Evolutionary conservation across 2,329 filamentous ascomycete species (phyloP), one percentile per base, ranked within the genome.

Genomic region (Chaetomiaceae sp.): DNA sequence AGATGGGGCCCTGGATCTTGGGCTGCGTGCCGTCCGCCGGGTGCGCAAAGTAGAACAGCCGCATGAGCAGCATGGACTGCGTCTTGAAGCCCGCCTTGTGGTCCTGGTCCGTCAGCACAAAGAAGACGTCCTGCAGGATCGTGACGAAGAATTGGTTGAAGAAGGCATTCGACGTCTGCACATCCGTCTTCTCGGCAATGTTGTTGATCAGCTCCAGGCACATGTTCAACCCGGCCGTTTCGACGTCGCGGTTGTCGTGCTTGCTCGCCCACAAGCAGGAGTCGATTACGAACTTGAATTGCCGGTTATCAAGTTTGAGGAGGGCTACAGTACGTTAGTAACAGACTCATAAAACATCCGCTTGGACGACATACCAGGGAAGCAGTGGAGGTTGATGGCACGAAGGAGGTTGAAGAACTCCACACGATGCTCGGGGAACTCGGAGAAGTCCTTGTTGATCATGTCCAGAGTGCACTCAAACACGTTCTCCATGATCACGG

Each of bases 181-280:
- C 73, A 66, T 97, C 91, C 1, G 90, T 86, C 65, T 92, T 87
- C 62, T 96, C 92, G 8, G 92, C 89, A 75, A 99, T 96, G 72
- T 99, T 99, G 71, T 87, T 92, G 67, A 99, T 91, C 58, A 99
- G 78, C 72, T 99, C 93, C 60, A 96, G 82, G 69, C 92, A 97
- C 93, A 99, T 99, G 70, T 91, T 93, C 55, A 99, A 82, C 54
- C 93, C 93, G 34, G 93, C 95, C 60, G 88, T 89, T 71, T 99
- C 93, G 25, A 99, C 93, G 66, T 96, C 90, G 54, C 93, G 87
- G 72, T 99, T 99, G 73, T 99, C 93, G 70, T 99, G 93, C 76
- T 99, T 99, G 76, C 92, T 96, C n/a, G 95, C 93, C 95, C 93
- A 99, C 79, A 97, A 90, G 77, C 95, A 99, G 31, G 92, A 95